A percentile compares a stretch with the other conserved stretches of the same genome.
Evolutionary conservation across 75 land plant genomes (phyloP).

Genomic region (Gnetum montanum): DNA sequence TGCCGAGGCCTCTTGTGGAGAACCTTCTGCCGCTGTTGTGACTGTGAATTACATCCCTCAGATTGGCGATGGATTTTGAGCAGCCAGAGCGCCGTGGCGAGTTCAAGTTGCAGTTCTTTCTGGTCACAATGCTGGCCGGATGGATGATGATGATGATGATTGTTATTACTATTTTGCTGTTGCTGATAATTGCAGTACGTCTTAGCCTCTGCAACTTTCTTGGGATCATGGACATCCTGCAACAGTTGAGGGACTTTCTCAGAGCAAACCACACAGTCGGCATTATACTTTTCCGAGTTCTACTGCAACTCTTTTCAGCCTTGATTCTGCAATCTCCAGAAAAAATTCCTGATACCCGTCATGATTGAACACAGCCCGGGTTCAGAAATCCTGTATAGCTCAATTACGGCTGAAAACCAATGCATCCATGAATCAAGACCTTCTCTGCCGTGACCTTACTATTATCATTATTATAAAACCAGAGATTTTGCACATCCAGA

Average conservation of each 20-base stretch:
- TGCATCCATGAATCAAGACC: no score
- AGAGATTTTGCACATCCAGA: no score
- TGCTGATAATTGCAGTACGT: conserved; percentile 47
- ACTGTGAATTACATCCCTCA: conserved; percentile 80
- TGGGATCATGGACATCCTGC: conserved; percentile 52
- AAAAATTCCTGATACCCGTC: not conserved
- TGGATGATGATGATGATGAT: conserved; percentile 19
- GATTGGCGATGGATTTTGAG: conserved; percentile 80
- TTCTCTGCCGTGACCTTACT: no score
- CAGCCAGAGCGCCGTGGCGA: conserved; percentile 89
- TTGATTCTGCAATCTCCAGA: no score
- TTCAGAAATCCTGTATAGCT: no score
- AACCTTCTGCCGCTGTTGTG: conserved; percentile 54
- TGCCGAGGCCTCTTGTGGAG: no score
- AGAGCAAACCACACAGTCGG: conserved; percentile 65
- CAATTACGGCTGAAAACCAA: no score
- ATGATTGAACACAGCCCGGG: not conserved
- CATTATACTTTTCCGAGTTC: conserved; percentile 12
- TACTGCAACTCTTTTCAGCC: no score
- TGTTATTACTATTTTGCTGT: conserved; percentile 46
- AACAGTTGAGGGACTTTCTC: conserved; percentile 51
- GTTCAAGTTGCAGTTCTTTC: no score
- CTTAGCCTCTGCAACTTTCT: conserved; percentile 60
- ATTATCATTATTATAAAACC: no score
- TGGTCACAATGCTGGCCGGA: conserved; percentile 35